phyloP scores from a whole-genome alignment of 371 early-diverging fungal genomes.

The Apophysomyces variabilis region DNA sequence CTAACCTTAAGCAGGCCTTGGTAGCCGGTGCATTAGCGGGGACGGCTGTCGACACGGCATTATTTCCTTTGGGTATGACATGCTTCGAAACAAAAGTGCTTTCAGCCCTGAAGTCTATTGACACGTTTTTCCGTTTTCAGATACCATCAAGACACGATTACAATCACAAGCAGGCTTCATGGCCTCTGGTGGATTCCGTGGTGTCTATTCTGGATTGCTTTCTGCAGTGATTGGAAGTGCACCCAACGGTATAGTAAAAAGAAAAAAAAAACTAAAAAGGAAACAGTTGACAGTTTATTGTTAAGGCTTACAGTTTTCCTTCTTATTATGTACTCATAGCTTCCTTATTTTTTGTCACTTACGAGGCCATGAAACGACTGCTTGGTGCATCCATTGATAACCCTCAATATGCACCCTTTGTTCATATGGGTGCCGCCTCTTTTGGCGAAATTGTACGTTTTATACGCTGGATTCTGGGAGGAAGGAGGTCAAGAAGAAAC shows the following conservation, averaged over 20 bases:
- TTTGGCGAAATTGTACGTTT: constrained; percentile 85
- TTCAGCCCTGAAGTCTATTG: background rate
- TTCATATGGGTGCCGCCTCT: constrained; percentile 91
- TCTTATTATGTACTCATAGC: constrained; percentile 54
- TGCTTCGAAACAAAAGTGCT: background rate
- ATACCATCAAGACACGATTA: constrained; percentile 92
- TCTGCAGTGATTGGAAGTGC: constrained; percentile 95
- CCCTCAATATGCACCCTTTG: constrained; percentile 60
- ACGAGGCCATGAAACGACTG: constrained; percentile 78
- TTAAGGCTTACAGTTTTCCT: constrained; percentile 5
- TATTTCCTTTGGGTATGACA: constrained; percentile 77
- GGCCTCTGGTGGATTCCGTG: constrained; percentile 90
- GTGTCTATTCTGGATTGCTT: constrained; percentile 89
- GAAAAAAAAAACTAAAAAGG: background rate
- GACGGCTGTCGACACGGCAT: constrained; percentile 83
- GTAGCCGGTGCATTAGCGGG: constrained; percentile 86
- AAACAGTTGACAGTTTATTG: too few relatives aligned
- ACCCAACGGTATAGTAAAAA: constrained; percentile 71
- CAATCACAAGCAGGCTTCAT: constrained; percentile 90
- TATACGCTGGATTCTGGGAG: too few relatives aligned
- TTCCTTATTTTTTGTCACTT: constrained; percentile 90
- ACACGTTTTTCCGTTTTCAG: constrained; percentile 30
- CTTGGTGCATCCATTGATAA: constrained; percentile 42
- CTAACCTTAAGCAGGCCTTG: constrained; percentile 49
- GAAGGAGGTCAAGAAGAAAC: background rate